phyloP scores from a whole-genome alignment of 2,329 filamentous ascomycete genomes.

The Macrophomina phaseolina region DNA sequence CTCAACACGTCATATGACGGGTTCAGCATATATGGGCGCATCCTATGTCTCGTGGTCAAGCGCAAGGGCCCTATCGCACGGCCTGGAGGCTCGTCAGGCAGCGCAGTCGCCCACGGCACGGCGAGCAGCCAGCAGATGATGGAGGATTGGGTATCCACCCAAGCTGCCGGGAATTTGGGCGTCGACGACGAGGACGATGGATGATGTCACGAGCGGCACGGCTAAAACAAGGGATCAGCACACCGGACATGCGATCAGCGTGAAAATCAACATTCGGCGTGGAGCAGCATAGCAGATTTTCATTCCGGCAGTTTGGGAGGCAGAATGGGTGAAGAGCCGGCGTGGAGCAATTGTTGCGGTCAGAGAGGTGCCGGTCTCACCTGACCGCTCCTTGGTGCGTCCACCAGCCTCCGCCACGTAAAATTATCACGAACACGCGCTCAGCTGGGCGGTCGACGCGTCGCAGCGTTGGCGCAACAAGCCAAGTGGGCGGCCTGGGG shows the following conservation, averaged over 20 bases:
- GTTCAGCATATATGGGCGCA: conserved; percentile 92
- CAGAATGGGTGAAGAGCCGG: not conserved
- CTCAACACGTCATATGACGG: conserved; percentile 91
- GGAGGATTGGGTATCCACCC: conserved; percentile 51
- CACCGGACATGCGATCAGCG: conserved; percentile 3
- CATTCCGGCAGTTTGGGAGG: not conserved
- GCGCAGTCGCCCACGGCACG: conserved; percentile 25
- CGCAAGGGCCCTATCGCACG: conserved; percentile 57
- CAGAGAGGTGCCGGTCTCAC: not conserved
- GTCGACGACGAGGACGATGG: conserved; percentile 42
- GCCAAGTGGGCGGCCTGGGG: conserved; percentile 12
- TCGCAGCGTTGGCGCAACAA: conserved; percentile 7
- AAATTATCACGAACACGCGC: conserved; percentile 17
- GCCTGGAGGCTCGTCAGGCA: conserved; percentile 26
- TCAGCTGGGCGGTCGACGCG: not conserved
- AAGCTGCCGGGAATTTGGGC: conserved; percentile 44
- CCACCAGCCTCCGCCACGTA: conserved; percentile 1
- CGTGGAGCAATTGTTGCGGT: not conserved
- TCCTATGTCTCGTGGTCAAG: conserved; percentile 88
- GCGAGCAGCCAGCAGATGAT: conserved; percentile 47
- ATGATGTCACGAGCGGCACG: conserved; percentile 14
- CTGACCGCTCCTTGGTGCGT: conserved; percentile 18
- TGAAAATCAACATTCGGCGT: not conserved
- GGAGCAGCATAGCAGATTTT: not conserved
- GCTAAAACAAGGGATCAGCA: conserved; percentile 17